A percentile compares a stretch with the other conserved stretches of the same genome.
Conservation (phyloP, 2,329 filamentous ascomycete genomes). For the Nemania diffusa region DNA sequence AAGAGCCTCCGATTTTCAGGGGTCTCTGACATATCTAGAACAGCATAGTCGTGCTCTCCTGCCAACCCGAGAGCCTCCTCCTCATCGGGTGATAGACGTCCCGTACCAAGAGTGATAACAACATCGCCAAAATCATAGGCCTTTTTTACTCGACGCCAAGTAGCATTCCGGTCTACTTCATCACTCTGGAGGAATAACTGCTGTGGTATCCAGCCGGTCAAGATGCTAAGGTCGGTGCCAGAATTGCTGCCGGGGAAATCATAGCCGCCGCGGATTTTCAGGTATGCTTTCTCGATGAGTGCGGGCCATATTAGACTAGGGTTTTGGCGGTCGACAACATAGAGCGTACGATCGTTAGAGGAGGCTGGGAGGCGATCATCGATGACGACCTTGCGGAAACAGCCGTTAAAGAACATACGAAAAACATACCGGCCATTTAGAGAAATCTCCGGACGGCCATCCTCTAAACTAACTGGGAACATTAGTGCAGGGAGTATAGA, state of each 20-base stretch:
- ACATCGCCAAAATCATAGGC: conserved; percentile 83
- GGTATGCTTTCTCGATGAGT: conserved; percentile 92
- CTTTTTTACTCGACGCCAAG: conserved; percentile 81
- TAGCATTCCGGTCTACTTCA: conserved; percentile 77
- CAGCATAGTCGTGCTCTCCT: conserved; percentile 92
- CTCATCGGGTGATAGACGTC: conserved; percentile 78
- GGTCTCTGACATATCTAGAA: conserved; percentile 78
- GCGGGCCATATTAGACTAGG: conserved; percentile 89
- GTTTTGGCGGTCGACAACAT: conserved; percentile 87
- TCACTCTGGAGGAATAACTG: conserved; percentile 91
- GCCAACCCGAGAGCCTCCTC: conserved; percentile 84
- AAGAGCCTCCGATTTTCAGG: conserved; percentile 74
- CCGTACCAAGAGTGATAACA: conserved; percentile 89
- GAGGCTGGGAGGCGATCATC: conserved; percentile 89
- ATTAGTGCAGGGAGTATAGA: conserved; percentile 77
- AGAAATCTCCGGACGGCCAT: conserved; percentile 70
- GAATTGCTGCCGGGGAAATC: conserved; percentile 98
- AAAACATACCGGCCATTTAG: conserved; percentile 89
- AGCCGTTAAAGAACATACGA: conserved; percentile 95
- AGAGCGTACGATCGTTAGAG: conserved; percentile 77
- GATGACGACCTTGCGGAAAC: conserved; percentile 85
- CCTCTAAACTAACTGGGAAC: conserved; percentile 75
- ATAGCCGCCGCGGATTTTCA: conserved; percentile 95
- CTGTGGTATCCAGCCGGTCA: conserved; percentile 97
- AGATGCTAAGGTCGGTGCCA: conserved; percentile 89